Base-by-base conservation (phyloP, 83 land plant genomes). In the Picea abies region DNA sequence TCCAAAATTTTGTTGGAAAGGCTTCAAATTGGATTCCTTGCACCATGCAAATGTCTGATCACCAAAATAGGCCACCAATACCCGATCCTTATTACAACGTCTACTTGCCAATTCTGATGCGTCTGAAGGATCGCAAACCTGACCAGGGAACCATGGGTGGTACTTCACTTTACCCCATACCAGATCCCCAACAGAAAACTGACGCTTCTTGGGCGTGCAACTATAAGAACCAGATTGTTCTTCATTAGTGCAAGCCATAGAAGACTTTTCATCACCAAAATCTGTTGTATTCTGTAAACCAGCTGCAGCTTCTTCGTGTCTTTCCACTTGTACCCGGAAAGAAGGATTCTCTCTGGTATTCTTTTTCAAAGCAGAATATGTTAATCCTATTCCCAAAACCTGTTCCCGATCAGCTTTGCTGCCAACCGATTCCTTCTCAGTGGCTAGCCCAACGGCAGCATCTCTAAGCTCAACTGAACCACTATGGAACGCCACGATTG, bases 81-180 rank as follows among this genome's bases (percentile, higher is more conserved):
- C 82, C 25, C 83, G 25, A 6, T 87, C 93, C 81, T 82, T 87
- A 56, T 85, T 91, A 15, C 81, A 67, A 81, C 80, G 25, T 71
- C 91, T 90, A 71, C 79, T 60, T n/a, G 92, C 93, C 70, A 66
- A 62, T 41, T 88, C 88, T 4, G 96, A 93, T 44, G 96, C 87
- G 88, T 90, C 89, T 22, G 90, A 79, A 80, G 91, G 87, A 88
- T 91, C 89, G 80, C 84, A 88, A 47, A 93, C 86, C 82, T 91
- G 96, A 19, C 88, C 96, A 63, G 93, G 96, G 92, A 92, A 93
- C 96, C 96, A 91, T 0, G 93, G 93, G 84, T 90, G 93, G 81
- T 90, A 88, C 86, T 64, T 90, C 17, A 91, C 85, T 84, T 91
- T 93, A 22, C 94, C 93, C 96, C 93, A 93, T 1, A 93, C 93